phyloP scores from a whole-genome alignment of 2,329 filamentous ascomycete genomes.

The Colletotrichum scovillei region DNA sequence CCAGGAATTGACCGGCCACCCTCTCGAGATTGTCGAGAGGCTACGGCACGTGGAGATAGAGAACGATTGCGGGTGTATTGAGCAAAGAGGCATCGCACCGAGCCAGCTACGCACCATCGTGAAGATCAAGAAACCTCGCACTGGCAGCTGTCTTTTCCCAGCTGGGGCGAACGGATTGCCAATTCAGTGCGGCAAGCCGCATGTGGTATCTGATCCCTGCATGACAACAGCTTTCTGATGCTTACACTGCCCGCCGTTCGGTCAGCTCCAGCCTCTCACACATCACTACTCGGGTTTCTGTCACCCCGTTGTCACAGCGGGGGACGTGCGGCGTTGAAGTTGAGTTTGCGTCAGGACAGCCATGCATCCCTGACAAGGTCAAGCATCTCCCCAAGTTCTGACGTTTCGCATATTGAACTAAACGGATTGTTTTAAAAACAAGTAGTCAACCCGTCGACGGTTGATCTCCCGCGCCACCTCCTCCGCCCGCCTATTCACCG shows the following conservation, averaged over 20 bases:
- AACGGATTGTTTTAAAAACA: conserved; percentile 22
- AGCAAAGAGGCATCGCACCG: background rate
- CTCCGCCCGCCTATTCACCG: background rate
- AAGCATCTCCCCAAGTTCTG: conserved; percentile 19
- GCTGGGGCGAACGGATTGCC: background rate
- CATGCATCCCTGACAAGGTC: conserved; percentile 26
- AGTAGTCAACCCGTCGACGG: conserved; percentile 4
- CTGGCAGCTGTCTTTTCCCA: conserved; percentile 13
- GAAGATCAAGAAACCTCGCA: background rate
- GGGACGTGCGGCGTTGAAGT: conserved; percentile 27
- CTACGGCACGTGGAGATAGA: background rate
- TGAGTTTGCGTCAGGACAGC: conserved; percentile 34
- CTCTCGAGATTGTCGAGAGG: background rate
- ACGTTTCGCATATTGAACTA: conserved; percentile 23
- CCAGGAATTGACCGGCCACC: no score
- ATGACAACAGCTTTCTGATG: background rate
- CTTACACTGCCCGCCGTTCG: background rate
- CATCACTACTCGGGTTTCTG: conserved; percentile 18
- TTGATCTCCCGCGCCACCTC: background rate
- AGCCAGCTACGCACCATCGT: background rate
- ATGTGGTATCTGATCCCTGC: background rate
- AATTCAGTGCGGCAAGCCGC: background rate
- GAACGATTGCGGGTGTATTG: background rate
- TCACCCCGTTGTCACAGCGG: conserved; percentile 34
- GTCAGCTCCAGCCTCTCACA: conserved; percentile 5